These are phyloP conservation scores for Karstenula rhodostoma DNA, from an alignment of 2,329 filamentous ascomycete species.

Conservation along the genomic window DNA sequence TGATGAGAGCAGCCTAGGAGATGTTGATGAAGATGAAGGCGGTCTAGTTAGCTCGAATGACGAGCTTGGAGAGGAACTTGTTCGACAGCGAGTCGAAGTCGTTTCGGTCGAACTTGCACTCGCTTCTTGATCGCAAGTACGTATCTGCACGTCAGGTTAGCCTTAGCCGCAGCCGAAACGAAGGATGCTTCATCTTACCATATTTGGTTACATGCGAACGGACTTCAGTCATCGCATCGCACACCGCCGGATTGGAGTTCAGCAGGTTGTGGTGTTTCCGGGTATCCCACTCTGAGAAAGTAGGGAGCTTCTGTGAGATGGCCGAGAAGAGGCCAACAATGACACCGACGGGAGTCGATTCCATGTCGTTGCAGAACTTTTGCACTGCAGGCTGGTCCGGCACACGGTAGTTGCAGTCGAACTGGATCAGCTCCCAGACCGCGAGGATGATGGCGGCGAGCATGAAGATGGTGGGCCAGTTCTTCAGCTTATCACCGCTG, in stretches of 20 bases:
- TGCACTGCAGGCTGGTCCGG: constrained; percentile 84
- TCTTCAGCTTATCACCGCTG: constrained; percentile 95
- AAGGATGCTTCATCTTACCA: constrained; percentile 67
- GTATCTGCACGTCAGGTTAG: constrained; percentile 71
- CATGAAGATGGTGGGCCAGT: constrained; percentile 99
- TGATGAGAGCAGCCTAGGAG: constrained; percentile 27
- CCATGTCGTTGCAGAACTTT: constrained; percentile 97
- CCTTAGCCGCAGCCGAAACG: constrained; percentile 18
- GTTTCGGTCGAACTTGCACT: constrained; percentile 84
- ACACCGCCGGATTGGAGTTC: constrained; percentile 89
- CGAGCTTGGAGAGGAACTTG: constrained; percentile 95
- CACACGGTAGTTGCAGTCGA: constrained; percentile 95
- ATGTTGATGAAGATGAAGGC: constrained; percentile 23
- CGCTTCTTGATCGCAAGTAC: constrained; percentile 82
- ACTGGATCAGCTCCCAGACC: constrained; percentile 99
- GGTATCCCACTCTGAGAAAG: constrained; percentile 94
- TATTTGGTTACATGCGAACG: constrained; percentile 91
- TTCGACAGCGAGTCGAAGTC: constrained; percentile 97
- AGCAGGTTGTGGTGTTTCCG: constrained; percentile 88
- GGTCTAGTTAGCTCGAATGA: constrained; percentile 86
- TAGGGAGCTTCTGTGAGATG: constrained; percentile 94
- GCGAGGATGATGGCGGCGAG: constrained; percentile 89
- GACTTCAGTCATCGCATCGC: constrained; percentile 96
- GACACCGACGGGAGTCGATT: constrained; percentile 92
- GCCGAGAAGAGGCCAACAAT: constrained; percentile 97